A percentile compares a stretch with the other conserved stretches of the same genome.
Conservation (phyloP, 768 basidiomycete species). For the Grammothele lineata region DNA sequence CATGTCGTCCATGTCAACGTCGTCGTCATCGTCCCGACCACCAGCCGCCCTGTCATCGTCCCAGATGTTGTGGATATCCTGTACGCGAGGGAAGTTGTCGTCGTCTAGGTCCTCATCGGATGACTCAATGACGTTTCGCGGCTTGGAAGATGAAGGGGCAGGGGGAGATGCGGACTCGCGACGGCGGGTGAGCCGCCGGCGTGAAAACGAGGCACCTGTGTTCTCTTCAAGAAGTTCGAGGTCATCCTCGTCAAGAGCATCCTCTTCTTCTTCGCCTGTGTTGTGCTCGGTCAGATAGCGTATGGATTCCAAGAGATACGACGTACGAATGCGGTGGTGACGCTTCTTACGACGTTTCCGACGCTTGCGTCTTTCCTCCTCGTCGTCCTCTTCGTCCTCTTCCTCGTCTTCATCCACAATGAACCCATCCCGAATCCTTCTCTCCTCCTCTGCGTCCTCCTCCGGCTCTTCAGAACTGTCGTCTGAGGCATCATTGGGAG, state of each 20-base stretch:
- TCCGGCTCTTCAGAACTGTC: conserved; percentile 90
- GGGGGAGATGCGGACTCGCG: conserved; percentile 70
- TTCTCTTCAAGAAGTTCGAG: conserved; percentile 83
- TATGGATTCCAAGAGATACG: conserved; percentile 24
- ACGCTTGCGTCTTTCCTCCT: conserved; percentile 54
- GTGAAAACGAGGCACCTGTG: conserved; percentile 67
- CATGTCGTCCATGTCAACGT: conserved; percentile 70
- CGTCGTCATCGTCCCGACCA: conserved; percentile 51
- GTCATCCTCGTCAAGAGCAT: conserved; percentile 76
- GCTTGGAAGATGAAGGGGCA: conserved; percentile 55
- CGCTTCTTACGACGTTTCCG: conserved; percentile 65
- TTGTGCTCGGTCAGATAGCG: background rate
- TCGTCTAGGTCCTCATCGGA: conserved; percentile 72
- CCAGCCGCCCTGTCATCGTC: conserved; percentile 64
- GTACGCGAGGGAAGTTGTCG: conserved; percentile 50
- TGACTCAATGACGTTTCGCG: conserved; percentile 58
- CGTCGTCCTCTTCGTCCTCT: conserved; percentile 63
- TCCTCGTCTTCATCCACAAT: conserved; percentile 91
- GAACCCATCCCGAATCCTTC: conserved; percentile 79
- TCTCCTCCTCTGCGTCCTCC: conserved; percentile 86
- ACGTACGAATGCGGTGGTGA: conserved; percentile 47
- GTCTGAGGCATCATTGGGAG: conserved; percentile 51
- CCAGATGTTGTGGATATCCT: conserved; percentile 74
- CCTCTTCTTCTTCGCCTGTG: conserved; percentile 52
- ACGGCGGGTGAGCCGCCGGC: conserved; percentile 62